Conservation (phyloP, 306 rosid genomes). For the Rubus idaeus region DNA sequence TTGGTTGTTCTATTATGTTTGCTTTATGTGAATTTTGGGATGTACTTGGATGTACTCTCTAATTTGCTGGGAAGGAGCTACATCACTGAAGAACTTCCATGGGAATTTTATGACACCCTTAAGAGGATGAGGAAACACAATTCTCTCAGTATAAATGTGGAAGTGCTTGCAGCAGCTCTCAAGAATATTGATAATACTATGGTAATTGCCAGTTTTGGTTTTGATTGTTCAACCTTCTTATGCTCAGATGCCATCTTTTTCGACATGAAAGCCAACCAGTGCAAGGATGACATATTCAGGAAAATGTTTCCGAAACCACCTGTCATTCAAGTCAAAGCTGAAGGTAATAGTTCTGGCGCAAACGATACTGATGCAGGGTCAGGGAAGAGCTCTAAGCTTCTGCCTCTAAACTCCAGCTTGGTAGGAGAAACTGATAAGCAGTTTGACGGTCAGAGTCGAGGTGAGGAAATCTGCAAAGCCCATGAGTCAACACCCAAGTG, state of each 20-base stretch:
- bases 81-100: constrained; percentile 32
- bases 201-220: constrained; percentile 41
- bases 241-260: constrained; percentile 38
- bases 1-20: constrained; percentile 41
- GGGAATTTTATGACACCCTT: constrained; percentile 31
- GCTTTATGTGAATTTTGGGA: constrained; percentile 41
- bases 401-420: no score
- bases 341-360: no score
- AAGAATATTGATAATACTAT: constrained; percentile 46
- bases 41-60: constrained; percentile 16
- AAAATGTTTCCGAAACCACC: constrained; percentile 27
- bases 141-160: constrained; percentile 4
- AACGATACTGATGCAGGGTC: no score
- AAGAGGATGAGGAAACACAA: neutral
- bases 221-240: constrained; percentile 2
- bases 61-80: constrained; percentile 26
- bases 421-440: no score
- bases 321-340: no score
- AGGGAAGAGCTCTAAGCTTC: no score
- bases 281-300: constrained; percentile 24
- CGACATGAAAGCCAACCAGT: constrained; percentile 27
- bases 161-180: constrained; percentile 50
- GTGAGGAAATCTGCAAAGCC: no score
- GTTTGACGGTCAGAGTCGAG: no score
- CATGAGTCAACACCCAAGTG: no score